Conservation (phyloP, 2,329 filamentous ascomycete genomes). For the Acarospora socialis region DNA sequence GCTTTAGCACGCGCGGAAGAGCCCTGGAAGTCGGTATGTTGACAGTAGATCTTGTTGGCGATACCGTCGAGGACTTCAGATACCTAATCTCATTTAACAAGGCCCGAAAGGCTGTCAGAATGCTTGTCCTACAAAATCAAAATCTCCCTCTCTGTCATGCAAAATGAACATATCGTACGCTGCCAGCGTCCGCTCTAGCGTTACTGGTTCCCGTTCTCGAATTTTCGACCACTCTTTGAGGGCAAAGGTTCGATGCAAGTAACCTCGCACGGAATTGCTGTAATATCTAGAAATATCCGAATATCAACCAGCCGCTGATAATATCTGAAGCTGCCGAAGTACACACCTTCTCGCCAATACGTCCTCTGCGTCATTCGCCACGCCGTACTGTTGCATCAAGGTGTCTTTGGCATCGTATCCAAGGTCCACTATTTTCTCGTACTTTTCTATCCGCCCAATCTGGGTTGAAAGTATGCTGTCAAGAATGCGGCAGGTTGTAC, state of each 20-base stretch:
- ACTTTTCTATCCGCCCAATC: constrained; percentile 52
- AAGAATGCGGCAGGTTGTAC: constrained; percentile 39
- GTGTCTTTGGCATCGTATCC: constrained; percentile 86
- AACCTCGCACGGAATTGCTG: constrained; percentile 57
- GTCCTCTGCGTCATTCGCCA: constrained; percentile 50
- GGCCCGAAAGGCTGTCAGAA: neutral
- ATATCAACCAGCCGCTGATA: constrained; percentile 9
- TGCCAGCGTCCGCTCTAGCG: constrained; percentile 61
- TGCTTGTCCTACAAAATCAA: constrained; percentile 50
- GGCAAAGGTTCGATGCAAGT: constrained; percentile 67
- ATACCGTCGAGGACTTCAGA: constrained; percentile 50
- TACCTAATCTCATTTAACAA: constrained; percentile 32
- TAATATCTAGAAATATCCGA: constrained; percentile 46
- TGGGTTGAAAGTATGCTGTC: constrained; percentile 58
- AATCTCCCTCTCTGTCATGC: constrained; percentile 55
- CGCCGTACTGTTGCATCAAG: constrained; percentile 50
- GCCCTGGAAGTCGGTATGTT: constrained; percentile 38
- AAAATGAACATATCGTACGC: constrained; percentile 85
- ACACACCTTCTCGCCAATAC: constrained; percentile 56
- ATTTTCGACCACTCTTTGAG: constrained; percentile 61
- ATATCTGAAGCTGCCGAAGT: constrained; percentile 7
- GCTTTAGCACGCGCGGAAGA: constrained; percentile 55
- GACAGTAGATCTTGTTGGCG: constrained; percentile 39
- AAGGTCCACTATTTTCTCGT: constrained; percentile 54
- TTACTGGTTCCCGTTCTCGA: constrained; percentile 34